Evolutionary conservation across 208 protist genomes (phyloP), one percentile per base, ranked within the genome.

Genomic region (Trypanosoma rangeli): DNA sequence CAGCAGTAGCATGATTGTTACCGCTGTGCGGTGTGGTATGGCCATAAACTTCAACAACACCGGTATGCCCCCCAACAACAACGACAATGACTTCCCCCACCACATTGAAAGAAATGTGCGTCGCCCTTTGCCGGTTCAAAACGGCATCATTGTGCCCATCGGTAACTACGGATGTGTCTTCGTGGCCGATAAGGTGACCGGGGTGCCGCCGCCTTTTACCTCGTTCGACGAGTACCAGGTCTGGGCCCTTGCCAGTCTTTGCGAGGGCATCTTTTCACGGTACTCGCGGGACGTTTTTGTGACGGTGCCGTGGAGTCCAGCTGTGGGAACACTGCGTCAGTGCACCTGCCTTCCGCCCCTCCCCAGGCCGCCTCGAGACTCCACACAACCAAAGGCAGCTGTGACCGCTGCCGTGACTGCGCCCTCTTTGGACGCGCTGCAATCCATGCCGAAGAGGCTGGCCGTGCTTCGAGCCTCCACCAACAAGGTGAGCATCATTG

Each of bases 181-280:
- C 20, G 56, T 95, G 15, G 85, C 83, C 31, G 82, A 93, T 49
- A 93, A 93, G 58, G 44, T 66, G 13, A 3, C 57, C 24, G 56
- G 33, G 18, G 35, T n/a, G 42, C 54, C 61, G 39, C 64, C 66
- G 57, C 8, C 3, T 22, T 92, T 92, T 68, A 84, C 78, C 39
- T 20, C 83, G 44, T 76, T 80, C 15, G 86, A 92, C 65, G 86
- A 92, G 72, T 81, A 92, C 74, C 69, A 88, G 8, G 79, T 74
- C n/a, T 94, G 89, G 89, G 74, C 74, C 53, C 70, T 74, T 39
- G 84, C 82, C 18, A 68, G 75, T 10, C 53, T 91, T 33, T 81
- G 76, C 28, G 81, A 91, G 49, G 74, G 74, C n/a, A 55, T 91
- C 1, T 74, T 94, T n/a, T 54, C 53, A 50, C 83, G 80, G 24